A percentile compares a stretch with the other conserved stretches of the same genome.
phyloP scores from a whole-genome alignment of 371 early-diverging fungal species.

The Mortierella sp. region DNA sequence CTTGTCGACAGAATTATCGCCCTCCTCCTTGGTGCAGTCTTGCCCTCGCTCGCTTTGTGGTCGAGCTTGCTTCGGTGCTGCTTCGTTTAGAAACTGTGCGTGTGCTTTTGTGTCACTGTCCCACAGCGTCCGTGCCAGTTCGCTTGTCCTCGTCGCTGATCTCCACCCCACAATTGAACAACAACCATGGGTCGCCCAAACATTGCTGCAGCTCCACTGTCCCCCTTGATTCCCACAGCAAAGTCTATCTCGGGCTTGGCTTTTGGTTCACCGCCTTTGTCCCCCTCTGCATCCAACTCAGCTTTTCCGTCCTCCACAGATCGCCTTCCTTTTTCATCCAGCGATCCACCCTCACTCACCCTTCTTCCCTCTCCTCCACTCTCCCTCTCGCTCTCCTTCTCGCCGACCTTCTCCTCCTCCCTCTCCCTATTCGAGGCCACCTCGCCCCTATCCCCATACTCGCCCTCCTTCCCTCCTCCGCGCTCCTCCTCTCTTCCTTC shows the following conservation, averaged over 20 bases:
- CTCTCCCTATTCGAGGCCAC: slow-evolving; percentile 26
- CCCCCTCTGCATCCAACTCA: background rate
- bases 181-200: slow-evolving; percentile 9
- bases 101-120: too few relatives aligned
- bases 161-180: background rate
- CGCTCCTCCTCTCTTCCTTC: slow-evolving; percentile 12
- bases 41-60: too few relatives aligned
- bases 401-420: slow-evolving; percentile 15
- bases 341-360: slow-evolving; percentile 18
- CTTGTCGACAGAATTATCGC: background rate
- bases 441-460: slow-evolving; percentile 9
- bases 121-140: too few relatives aligned
- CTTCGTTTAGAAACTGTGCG: too few relatives aligned
- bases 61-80: too few relatives aligned
- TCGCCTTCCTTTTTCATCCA: slow-evolving; percentile 9
- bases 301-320: slow-evolving; percentile 3
- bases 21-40: slow-evolving; percentile 5
- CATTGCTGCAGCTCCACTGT: slow-evolving; percentile 13
- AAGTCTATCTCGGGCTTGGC: slow-evolving; percentile 8
- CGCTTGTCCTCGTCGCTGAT: background rate
- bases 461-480: slow-evolving; percentile 3
- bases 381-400: slow-evolving; percentile 39
- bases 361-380: slow-evolving; percentile 34
- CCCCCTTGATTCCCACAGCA: slow-evolving; percentile 18
- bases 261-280: background rate